These are phyloP conservation scores for Plantago ovata DNA, from an alignment of 257 asterid genomes.

Conservation along the genomic window DNA sequence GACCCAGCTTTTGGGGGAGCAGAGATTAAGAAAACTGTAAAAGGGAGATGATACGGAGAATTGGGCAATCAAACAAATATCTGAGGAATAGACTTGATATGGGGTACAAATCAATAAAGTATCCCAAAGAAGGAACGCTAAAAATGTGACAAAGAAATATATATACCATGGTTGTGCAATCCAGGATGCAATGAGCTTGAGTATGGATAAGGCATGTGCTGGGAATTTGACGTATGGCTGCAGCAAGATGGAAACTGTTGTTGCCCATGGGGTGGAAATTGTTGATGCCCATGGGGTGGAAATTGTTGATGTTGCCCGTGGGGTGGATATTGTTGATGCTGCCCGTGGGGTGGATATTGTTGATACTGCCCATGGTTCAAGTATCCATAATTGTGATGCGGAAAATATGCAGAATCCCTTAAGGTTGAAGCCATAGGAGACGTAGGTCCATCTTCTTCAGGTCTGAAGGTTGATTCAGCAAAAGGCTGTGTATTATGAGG, in stretches of 20 bases:
- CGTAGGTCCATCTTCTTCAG: conserved; percentile 3
- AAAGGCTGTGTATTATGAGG: conserved; percentile 3
- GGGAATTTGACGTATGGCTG: conserved; percentile 16
- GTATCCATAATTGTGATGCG: conserved; percentile 6
- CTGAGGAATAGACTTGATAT: too few species aligned
- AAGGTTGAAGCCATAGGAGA: conserved; percentile 16
- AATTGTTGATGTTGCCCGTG: conserved; percentile 2
- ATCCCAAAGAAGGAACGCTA: not conserved
- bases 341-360: not conserved
- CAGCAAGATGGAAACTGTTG: conserved; percentile 15
- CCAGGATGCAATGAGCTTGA: conserved; percentile 17
- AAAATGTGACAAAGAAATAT: not conserved
- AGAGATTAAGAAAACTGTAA: too few species aligned
- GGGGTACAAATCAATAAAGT: too few species aligned
- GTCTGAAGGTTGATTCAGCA: conserved; percentile 14
- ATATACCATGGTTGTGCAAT: conserved; percentile 10
- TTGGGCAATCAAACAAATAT: too few species aligned
- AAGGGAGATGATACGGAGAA: too few species aligned
- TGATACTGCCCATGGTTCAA: conserved; percentile 16
- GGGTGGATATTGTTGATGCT: not conserved
- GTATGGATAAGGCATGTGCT: conserved; percentile 12
- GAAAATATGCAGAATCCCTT: conserved; percentile 13
- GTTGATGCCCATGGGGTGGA: conserved; percentile 5
- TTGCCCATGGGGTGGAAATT: not conserved
- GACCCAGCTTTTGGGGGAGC: too few species aligned